Evolutionary conservation across 1,139 yeast species (phyloP), one percentile per base, ranked within the genome.

Genomic region (Candida smagusa): DNA sequence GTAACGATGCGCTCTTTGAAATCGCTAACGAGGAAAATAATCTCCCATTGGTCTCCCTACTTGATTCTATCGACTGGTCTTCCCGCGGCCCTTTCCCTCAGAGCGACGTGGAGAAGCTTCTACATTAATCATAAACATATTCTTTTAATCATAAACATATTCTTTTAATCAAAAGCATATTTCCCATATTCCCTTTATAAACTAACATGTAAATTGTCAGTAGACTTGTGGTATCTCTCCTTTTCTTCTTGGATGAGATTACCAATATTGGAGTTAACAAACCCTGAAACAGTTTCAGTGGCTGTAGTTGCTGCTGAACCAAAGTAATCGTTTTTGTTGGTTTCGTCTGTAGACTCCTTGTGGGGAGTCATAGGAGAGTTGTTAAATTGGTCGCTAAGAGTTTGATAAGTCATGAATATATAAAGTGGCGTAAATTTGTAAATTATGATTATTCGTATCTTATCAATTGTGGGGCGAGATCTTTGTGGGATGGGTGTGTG

Each of bases 1-100:
- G 68, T 0, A 55, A 64, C 16, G 72, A 69, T 30, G 56, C 59
- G 21, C 35, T 71, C 6, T 68, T 58, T 43, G 68, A 61, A 37
- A 43, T 65, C 3, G 50, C 56, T 27, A 58, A 53, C 33, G 68
- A 63, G 12, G 29, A 36, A 6, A 34, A 38, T 9, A 33, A 49
- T 11, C 40, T 40, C 12, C 33, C 29, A 9, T 24, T 35, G 2
- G 25, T 43, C 9, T 33, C 33, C 8, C 11, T 35, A 6, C 16
- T 54, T 9, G 55, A 51, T 21, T 38, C 36, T 2, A 45, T 57
- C n/a, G 50, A 58, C 28, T 60, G 65, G 64, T 16, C 19, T 4
- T 16, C 19, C 19, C 19, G 19, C 19, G 19, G 19, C 5, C 19
- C 19, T 16, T 16, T 16, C 5, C 19, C 19, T 16, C 19, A 16